phyloP scores from a whole-genome alignment of 2,329 filamentous ascomycete species.

The Aureobasidium sp. region DNA sequence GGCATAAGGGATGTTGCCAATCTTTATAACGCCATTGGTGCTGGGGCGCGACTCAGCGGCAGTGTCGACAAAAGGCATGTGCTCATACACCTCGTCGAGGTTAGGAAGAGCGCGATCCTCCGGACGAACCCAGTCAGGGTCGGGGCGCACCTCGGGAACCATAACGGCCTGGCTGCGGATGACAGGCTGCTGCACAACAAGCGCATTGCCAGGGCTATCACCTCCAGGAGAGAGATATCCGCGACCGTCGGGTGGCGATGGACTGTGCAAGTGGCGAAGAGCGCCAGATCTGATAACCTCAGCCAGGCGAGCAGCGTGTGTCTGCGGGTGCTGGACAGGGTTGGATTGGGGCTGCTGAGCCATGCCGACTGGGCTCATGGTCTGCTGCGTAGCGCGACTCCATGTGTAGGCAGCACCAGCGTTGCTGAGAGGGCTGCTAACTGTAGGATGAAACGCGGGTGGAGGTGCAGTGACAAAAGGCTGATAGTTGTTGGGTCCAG shows the following conservation, averaged over 20 bases:
- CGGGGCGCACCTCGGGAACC: constrained; percentile 2
- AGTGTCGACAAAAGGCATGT: constrained; percentile 25
- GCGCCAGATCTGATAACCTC: neutral
- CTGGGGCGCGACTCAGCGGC: neutral
- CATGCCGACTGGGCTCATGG: neutral
- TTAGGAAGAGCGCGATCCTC: constrained; percentile 16
- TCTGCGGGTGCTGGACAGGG: neutral
- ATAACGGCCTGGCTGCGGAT: neutral
- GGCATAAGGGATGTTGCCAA: constrained; percentile 41
- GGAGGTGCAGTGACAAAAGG: neutral
- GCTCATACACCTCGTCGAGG: constrained; percentile 23
- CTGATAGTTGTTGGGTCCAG: neutral
- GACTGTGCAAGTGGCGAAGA: neutral
- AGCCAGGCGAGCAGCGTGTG: constrained; percentile 3
- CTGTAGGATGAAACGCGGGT: neutral
- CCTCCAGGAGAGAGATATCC: neutral
- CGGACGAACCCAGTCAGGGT: constrained; percentile 13
- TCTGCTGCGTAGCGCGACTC: neutral
- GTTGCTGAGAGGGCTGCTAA: neutral
- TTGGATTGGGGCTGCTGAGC: neutral
- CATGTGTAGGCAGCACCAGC: neutral
- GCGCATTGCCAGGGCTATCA: neutral
- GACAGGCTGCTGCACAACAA: neutral
- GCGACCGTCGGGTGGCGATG: neutral
- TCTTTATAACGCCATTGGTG: constrained; percentile 27